These are phyloP conservation scores for Aethionema arabicum DNA, from an alignment of 345 rosid species.

Conservation along the genomic window DNA sequence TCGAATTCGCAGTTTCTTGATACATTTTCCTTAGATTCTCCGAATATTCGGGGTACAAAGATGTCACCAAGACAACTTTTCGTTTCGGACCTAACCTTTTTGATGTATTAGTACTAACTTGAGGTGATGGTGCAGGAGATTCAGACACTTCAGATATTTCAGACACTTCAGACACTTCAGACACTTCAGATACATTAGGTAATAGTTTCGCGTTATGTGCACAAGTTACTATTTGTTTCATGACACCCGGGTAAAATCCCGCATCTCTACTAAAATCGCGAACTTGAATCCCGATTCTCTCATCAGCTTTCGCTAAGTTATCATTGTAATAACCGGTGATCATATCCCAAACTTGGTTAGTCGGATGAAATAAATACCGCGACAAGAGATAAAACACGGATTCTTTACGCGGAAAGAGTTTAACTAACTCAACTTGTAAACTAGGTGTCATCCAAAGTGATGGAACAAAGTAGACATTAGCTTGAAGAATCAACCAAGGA, in stretches of 20 bases:
- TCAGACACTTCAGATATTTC: slow-evolving; percentile 35
- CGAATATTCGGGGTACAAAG: slow-evolving; percentile 44
- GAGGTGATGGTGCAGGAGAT: background rate
- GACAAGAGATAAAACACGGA: slow-evolving; percentile 60
- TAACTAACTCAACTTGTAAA: slow-evolving; percentile 42
- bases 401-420: slow-evolving; percentile 53
- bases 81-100: slow-evolving; percentile 21
- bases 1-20: slow-evolving; percentile 46
- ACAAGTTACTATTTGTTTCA: slow-evolving; percentile 40
- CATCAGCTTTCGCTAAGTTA: slow-evolving; percentile 42
- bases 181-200: slow-evolving; percentile 29
- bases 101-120: slow-evolving; percentile 37
- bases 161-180: slow-evolving; percentile 37
- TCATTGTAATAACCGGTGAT: slow-evolving; percentile 36
- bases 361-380: slow-evolving; percentile 62
- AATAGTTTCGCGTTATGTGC: slow-evolving; percentile 37
- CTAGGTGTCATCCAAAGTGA: slow-evolving; percentile 48
- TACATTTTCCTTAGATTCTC: slow-evolving; percentile 47
- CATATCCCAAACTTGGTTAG: slow-evolving; percentile 64
- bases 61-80: slow-evolving; percentile 57
- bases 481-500: slow-evolving; percentile 61
- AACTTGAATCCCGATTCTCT: slow-evolving; percentile 43
- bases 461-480: slow-evolving; percentile 62
- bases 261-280: slow-evolving; percentile 26
- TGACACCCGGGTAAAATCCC: slow-evolving; percentile 27